Evolutionary conservation across 768 basidiomycete genomes (phyloP), one percentile per base, ranked within the genome.

Genomic region (Dacryopinax primogenitus): DNA sequence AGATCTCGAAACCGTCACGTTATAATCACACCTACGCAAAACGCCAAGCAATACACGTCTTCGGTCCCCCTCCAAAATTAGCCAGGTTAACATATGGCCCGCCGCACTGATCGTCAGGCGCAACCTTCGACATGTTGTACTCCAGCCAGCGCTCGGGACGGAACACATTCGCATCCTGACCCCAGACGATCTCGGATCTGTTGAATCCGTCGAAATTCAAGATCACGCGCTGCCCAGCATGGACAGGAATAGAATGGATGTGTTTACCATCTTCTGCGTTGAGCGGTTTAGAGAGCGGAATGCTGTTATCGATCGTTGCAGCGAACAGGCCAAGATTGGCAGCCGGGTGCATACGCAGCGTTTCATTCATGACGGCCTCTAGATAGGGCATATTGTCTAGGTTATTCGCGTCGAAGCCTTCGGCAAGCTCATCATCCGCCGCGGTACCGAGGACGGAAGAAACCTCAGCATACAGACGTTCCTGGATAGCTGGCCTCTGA

Each of bases 141-240:
- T 72, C 71, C 63, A 85, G 72, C 87, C 86, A 88, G 26, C 87
- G 81, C 63, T 80, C 78, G 1, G 86, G 86, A 26, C 81, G 76
- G 70, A 86, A 88, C 16, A 75, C 66, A 21, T 78, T 73, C 1
- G 84, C 79, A 70, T 87, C 84, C 4, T 77, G 69, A 3, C 86
- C 86, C 86, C 86, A 88, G 6, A 80, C 71, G 3, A 74, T 72
- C 23, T 44, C 41, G 6, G 41, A 44, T 44, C 18, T 6, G 41
- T 44, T 44, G 7, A 44, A 23, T 18, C 41, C 41, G 18, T 44
- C 41, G 18, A 44, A 18, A 6, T 23, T 6, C 18, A 44, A 15
- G 18, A 44, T n/a, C n/a, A n/a, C 18, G 18, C 41, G 18, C 41
- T 44, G 41, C 18, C 41, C 41, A 6, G 41, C 41, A 6, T 18